These are phyloP conservation scores for Panaeolus papilionaceus DNA, from an alignment of 768 basidiomycete genomes.

Conservation along the genomic window DNA sequence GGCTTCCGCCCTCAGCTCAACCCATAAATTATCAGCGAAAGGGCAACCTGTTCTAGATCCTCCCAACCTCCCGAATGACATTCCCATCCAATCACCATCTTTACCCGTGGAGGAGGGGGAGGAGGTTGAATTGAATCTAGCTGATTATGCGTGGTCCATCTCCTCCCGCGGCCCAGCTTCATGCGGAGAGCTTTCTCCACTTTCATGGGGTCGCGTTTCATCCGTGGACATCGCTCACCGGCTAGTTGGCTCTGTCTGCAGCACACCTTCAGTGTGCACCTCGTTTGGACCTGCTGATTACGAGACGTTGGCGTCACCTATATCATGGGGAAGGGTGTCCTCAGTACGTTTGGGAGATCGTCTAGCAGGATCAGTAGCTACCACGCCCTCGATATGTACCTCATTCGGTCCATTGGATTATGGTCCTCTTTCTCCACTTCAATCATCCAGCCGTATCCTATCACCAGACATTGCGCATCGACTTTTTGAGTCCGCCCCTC, in stretches of 20 bases:
- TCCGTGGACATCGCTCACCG: constrained; percentile 66
- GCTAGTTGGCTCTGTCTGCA: constrained; percentile 59
- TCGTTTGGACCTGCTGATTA: constrained; percentile 58
- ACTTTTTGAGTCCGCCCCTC: constrained; percentile 58
- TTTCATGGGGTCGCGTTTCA: constrained; percentile 44
- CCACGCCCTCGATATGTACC: constrained; percentile 59
- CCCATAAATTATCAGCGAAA: constrained; percentile 52
- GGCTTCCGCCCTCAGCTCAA: constrained; percentile 55
- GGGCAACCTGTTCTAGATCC: constrained; percentile 59
- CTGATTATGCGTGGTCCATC: constrained; percentile 74
- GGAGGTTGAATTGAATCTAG: constrained; percentile 58
- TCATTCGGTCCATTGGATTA: constrained; percentile 63
- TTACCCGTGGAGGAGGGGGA: constrained; percentile 25
- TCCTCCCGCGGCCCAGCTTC: constrained; percentile 71
- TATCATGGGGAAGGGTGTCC: constrained; percentile 42
- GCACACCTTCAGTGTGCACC: constrained; percentile 55
- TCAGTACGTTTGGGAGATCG: constrained; percentile 65
- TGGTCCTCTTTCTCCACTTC: constrained; percentile 42
- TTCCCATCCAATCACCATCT: constrained; percentile 38
- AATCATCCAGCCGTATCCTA: constrained; percentile 45
- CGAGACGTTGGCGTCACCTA: constrained; percentile 40
- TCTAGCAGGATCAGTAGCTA: constrained; percentile 58
- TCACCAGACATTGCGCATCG: constrained; percentile 67
- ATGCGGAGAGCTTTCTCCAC: constrained; percentile 44
- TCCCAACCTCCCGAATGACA: constrained; percentile 54